Evolutionary conservation across 2,329 filamentous ascomycete species (phyloP).

Genomic region (Colletotrichum sp.): DNA sequence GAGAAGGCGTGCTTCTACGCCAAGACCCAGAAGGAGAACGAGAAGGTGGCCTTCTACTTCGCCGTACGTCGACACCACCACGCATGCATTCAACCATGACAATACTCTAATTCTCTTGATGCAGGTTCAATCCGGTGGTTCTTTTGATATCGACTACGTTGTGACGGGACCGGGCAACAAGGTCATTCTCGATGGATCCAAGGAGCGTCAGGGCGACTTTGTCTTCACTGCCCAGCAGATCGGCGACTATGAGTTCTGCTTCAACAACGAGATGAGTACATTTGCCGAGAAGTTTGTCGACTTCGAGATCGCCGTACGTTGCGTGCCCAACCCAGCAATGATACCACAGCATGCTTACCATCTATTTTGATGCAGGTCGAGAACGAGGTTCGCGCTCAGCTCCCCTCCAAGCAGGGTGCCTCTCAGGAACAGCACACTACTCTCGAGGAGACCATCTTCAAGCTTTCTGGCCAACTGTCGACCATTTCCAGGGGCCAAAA

Average conservation of each 20-base stretch:
- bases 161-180: slow-evolving; percentile 84
- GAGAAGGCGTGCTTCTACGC: slow-evolving; percentile 97
- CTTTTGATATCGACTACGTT: slow-evolving; percentile 94
- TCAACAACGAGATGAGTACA: slow-evolving; percentile 98
- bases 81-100: neutral
- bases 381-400: slow-evolving; percentile 81
- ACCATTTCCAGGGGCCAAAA: slow-evolving; percentile 98
- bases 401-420: slow-evolving; percentile 88
- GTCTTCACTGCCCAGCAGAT: slow-evolving; percentile 90
- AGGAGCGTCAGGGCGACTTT: slow-evolving; percentile 95
- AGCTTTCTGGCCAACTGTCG: slow-evolving; percentile 89
- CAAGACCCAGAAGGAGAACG: slow-evolving; percentile 74
- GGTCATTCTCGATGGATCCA: slow-evolving; percentile 82
- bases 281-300: slow-evolving; percentile 98
- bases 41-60: slow-evolving; percentile 98
- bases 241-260: slow-evolving; percentile 97
- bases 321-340: slow-evolving; percentile 3
- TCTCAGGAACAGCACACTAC: slow-evolving; percentile 86
- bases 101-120: neutral
- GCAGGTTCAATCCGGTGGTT: slow-evolving; percentile 96
- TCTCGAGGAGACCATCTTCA: slow-evolving; percentile 94
- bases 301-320: slow-evolving; percentile 89
- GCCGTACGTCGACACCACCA: slow-evolving; percentile 67
- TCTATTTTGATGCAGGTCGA: slow-evolving; percentile 69
- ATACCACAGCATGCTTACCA: slow-evolving; percentile 14